Evolutionary conservation across 2,329 filamentous ascomycete genomes (phyloP), one percentile per base, ranked within the genome.

Genomic region (Alternaria triticina): DNA sequence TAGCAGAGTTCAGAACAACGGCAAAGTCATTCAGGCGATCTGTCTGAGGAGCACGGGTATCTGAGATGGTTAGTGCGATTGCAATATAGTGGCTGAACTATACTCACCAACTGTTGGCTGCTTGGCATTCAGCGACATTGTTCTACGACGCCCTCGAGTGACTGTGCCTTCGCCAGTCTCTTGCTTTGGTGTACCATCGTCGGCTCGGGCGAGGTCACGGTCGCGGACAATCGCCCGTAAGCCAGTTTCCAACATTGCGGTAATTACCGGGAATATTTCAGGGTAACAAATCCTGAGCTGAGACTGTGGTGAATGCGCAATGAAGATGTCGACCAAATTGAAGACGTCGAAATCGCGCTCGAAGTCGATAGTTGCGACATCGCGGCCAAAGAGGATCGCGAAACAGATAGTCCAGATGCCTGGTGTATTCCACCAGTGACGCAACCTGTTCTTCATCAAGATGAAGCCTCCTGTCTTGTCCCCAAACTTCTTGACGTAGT

Each of bases 361-460:
- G 70, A 94, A 88, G 72, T 94, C 87, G 70, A 94, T 87, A 52
- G 88, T 88, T 3, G 89, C 89, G 49, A 96, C 88, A 74, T 97
- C 94, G 45, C 89, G 86, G 1, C 92, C 94, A 74, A 99, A 97
- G 3, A 99, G 81, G 22, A 98, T 91, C 57, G 92, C 90, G 79
- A 99, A 92, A 74, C 92, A 94, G 46, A 96, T 90, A 0, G 91
- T 89, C 96, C 96, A 98, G 25, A 98, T 81, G 0, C 89, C 88
- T 3, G 94, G 88, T 15, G 94, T 87, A 73, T 92, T 90, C 95
- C 96, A 99, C 89, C 94, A 97, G 72, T 90, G 86, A 74, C 90
- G 93, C 5, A 99, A 82, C 30, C 93, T 88, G 72, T 91, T 87
- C 40, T 91, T 91, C 88, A 98, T 90, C 65, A 97, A 91, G 33